A percentile compares a stretch with the other conserved stretches of the same genome.
These are phyloP conservation scores for Chrysoporthe austroafricana DNA, from an alignment of 2,329 filamentous ascomycete species.

Conservation along the genomic window DNA sequence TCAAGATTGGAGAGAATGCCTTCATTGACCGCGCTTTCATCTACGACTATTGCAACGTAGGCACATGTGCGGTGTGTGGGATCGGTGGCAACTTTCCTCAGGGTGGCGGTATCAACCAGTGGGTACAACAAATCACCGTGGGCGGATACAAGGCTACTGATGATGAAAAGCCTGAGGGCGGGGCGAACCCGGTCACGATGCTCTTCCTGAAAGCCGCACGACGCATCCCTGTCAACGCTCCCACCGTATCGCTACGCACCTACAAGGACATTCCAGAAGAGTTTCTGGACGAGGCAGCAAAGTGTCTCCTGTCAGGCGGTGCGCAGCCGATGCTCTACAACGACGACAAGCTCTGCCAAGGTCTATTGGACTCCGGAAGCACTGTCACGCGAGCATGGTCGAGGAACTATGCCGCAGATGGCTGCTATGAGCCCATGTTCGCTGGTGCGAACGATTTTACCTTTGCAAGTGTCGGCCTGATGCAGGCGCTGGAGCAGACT, in stretches of 20 bases:
- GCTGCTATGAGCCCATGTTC: constrained; percentile 20
- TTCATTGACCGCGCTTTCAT: constrained; percentile 24
- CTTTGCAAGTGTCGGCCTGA: neutral
- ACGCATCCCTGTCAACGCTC: constrained; percentile 24
- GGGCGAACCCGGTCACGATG: constrained; percentile 23
- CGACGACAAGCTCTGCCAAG: constrained; percentile 24
- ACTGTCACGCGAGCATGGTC: constrained; percentile 15
- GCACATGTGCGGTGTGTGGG: constrained; percentile 19
- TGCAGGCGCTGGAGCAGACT: constrained; percentile 13
- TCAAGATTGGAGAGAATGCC: constrained; percentile 26
- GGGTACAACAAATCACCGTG: constrained; percentile 27
- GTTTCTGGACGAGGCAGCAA: constrained; percentile 22
- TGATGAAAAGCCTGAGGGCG: constrained; percentile 14
- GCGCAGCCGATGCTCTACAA: constrained; percentile 24
- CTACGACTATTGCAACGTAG: constrained; percentile 21
- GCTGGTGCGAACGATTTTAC: constrained; percentile 1
- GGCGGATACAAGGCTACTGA: constrained; percentile 19
- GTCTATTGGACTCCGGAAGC: constrained; percentile 10
- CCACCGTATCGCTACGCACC: constrained; percentile 22
- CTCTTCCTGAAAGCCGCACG: constrained; percentile 24
- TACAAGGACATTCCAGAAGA: constrained; percentile 13
- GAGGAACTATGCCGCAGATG: constrained; percentile 24
- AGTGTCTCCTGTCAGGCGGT: constrained; percentile 18
- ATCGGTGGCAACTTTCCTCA: constrained; percentile 20
- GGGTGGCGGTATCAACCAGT: constrained; percentile 25